phyloP scores from a whole-genome alignment of 2,329 filamentous ascomycete species.

The Fusarium aywerte region DNA sequence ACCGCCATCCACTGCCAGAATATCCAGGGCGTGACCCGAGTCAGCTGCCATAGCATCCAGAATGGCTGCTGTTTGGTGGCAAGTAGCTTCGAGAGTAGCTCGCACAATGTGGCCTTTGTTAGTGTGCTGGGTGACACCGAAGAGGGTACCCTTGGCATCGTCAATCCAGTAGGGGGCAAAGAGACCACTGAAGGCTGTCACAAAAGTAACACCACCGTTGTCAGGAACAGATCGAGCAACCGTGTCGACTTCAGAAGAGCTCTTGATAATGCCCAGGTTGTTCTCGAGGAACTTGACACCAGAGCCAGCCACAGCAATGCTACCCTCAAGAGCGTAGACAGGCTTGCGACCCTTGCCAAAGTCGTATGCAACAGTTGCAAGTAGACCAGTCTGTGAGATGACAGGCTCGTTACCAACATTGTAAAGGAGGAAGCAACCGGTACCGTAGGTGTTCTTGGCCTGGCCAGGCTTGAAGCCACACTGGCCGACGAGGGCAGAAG shows the following conservation, averaged over 20 bases:
- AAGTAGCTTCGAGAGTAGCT: conserved; percentile 89
- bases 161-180: conserved; percentile 97
- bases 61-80: conserved; percentile 92
- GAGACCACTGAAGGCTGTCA: conserved; percentile 89
- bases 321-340: conserved; percentile 85
- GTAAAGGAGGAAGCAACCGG: conserved; percentile 89
- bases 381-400: conserved; percentile 82
- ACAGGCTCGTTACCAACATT: conserved; percentile 88
- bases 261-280: conserved; percentile 69
- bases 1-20: conserved; percentile 86
- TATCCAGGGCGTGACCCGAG: conserved; percentile 77
- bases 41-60: conserved; percentile 92
- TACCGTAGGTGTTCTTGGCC: conserved; percentile 93
- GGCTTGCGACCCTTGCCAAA: conserved; percentile 70
- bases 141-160: conserved; percentile 88
- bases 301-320: conserved; percentile 83
- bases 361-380: conserved; percentile 89
- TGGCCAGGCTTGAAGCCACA: conserved; percentile 83
- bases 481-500: conserved; percentile 85
- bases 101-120: conserved; percentile 87
- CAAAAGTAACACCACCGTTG: conserved; percentile 86
- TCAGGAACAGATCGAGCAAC: conserved; percentile 68
- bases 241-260: conserved; percentile 60
- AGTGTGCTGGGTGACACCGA: conserved; percentile 87
- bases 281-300: conserved; percentile 79